Evolutionary conservation across 2,329 filamentous ascomycete species (phyloP).

Genomic region (Aspergillus fumigatiaffinis): DNA sequence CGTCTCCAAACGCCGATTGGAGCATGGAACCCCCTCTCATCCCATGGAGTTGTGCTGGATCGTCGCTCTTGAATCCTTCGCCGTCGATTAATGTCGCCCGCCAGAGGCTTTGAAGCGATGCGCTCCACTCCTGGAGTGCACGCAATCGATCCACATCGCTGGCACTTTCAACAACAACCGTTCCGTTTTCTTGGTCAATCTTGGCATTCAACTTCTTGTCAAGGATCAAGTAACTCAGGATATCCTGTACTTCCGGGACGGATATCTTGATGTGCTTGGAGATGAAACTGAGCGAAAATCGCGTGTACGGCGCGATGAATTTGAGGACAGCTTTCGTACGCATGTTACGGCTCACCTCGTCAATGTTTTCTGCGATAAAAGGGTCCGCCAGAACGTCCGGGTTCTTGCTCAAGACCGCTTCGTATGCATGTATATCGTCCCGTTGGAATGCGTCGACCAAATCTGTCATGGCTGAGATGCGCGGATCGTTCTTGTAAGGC

Average conservation of each 20-base stretch:
- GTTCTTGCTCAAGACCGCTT: slow-evolving; percentile 80
- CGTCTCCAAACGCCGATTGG: slow-evolving; percentile 31
- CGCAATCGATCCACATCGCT: slow-evolving; percentile 66
- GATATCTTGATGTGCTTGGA: slow-evolving; percentile 83
- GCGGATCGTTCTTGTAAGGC: slow-evolving; percentile 91
- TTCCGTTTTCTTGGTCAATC: slow-evolving; percentile 84
- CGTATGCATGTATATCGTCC: slow-evolving; percentile 89
- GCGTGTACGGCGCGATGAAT: slow-evolving; percentile 89
- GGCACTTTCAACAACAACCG: slow-evolving; percentile 71
- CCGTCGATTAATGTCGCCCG: slow-evolving; percentile 70
- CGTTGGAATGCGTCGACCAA: slow-evolving; percentile 94
- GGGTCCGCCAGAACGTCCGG: slow-evolving; percentile 84
- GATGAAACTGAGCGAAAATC: slow-evolving; percentile 84
- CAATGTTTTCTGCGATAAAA: slow-evolving; percentile 98
- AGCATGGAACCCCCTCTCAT: slow-evolving; percentile 23
- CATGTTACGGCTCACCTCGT: slow-evolving; percentile 97
- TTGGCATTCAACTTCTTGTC: slow-evolving; percentile 81
- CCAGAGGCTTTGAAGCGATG: slow-evolving; percentile 66
- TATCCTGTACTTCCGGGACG: slow-evolving; percentile 84
- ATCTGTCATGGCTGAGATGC: slow-evolving; percentile 95
- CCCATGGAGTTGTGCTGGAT: slow-evolving; percentile 27
- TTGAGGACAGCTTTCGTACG: slow-evolving; percentile 92
- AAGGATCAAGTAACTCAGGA: slow-evolving; percentile 89
- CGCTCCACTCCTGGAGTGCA: slow-evolving; percentile 69
- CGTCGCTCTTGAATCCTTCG: slow-evolving; percentile 58